Evolutionary conservation across 2,329 filamentous ascomycete species (phyloP), one percentile per base, ranked within the genome.

Genomic region (Acrocalymma vagum): DNA sequence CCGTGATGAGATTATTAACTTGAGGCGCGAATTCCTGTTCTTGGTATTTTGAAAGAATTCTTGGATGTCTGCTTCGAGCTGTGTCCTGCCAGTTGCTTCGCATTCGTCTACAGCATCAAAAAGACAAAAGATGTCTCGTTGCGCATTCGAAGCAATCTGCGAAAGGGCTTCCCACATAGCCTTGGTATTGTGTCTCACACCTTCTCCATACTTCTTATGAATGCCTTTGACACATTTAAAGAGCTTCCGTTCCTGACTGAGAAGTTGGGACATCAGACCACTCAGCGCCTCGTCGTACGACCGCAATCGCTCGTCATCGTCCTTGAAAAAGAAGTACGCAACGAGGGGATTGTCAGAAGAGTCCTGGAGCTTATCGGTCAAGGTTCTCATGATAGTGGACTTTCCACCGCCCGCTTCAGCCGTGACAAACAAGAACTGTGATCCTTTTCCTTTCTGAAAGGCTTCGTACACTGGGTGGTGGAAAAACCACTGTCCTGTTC

Each of bases 381-480:
- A 37, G 23, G 34, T 23, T 10, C 34, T 37, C 34, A 37, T 37
- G 13, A 37, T 9, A 11, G 34, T 37, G 10, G 34, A 37, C 21
- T 37, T 37, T 6, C 34, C 34, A 37, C 34, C 34, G 18, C 34
- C 34, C 24, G 34, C 34, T 16, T 37, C 34, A 6, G 34, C 34
- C 22, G 34, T 37, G 11, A 37, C 34, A n/a, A 37, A 29, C n/a
- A 37, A 13, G 13, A 37, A n/a, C 25, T 37, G 34, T 20, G 29
- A 21, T 9, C 34, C 34, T 5, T 37, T 29, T 16, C 25, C 25
- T 16, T 22, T 15, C n/a, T 18, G 34, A 10, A 37, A 37, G 3
- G 25, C 18, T 22, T 37, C 11, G 17, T 37, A 37, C 18, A 29
- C 34, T 9, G 34, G 34, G 11, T 37, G 34, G 16, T 37, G 34